Percentiles rank a stretch among this genome's conserved stretches.
Evolutionary conservation across 345 rosid species (phyloP).

Genomic region (Laguncularia racemosa): DNA sequence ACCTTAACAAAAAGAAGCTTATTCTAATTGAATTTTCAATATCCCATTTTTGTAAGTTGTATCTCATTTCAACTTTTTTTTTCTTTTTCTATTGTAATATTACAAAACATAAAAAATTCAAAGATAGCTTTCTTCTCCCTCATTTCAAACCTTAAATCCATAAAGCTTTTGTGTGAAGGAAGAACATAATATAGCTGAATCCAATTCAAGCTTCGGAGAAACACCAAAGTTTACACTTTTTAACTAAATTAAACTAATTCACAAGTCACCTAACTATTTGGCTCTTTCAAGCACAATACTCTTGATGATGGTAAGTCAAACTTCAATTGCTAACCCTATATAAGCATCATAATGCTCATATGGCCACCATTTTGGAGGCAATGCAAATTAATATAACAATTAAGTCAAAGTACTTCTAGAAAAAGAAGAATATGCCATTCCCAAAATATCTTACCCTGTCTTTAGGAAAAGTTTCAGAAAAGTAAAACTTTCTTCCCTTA

Average conservation of each 20-base stretch:
- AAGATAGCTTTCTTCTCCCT: no score
- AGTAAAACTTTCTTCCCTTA: slow-evolving; percentile 65
- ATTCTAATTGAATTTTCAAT: not conserved
- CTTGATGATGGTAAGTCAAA: no score
- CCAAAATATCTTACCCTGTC: slow-evolving; percentile 60
- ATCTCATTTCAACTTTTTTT: no score
- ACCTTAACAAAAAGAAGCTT: not conserved
- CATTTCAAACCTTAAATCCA: not conserved
- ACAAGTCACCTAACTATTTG: no score
- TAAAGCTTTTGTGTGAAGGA: not conserved
- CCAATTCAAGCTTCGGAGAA: no score
- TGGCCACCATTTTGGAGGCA: not conserved
- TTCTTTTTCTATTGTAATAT: no score
- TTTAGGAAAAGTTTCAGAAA: slow-evolving; percentile 70
- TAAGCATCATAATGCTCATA: no score
- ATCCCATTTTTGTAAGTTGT: no score
- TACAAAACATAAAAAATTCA: no score
- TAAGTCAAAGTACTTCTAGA: not conserved
- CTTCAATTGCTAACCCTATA: no score
- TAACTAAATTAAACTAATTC: no score
- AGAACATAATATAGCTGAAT: not conserved
- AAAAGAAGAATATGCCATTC: not conserved
- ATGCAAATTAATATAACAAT: slow-evolving; percentile 1
- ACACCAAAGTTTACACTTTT: not conserved
- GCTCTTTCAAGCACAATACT: no score